Evolutionary conservation across 2,329 filamentous ascomycete genomes (phyloP), one percentile per base, ranked within the genome.

Genomic region (Madurella mycetomatis): DNA sequence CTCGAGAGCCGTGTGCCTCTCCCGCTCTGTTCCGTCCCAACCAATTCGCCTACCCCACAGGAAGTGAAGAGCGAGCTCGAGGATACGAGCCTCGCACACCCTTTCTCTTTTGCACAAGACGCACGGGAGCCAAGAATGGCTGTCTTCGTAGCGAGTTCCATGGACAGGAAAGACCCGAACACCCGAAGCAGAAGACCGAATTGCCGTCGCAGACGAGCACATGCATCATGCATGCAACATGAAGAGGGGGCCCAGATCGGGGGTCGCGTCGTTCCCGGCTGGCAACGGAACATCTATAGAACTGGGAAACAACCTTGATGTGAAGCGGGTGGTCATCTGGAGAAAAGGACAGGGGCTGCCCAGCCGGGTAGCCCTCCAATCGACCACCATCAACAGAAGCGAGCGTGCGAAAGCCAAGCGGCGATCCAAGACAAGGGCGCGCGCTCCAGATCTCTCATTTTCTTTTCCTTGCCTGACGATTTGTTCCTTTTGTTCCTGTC

Each of bases 381-480:
- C 13, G 34, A 11, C 34, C 25, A 25, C 25, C 25, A 25, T 25
- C 25, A 25, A 37, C 9, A 37, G 34, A 11, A 9, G 2, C 13
- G 4, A 15, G 34, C 13, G 13, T 37, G 34, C 9, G 13, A 37
- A 11, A 15, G 4, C 4, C 34, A 15, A 37, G 34, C 13, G 9
- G 13, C 4, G 34, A 15, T 37, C 25, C 34, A 37, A 11, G 34
- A 9, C 9, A 37, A 37, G 34, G 34, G 4, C 34, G 13, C 31
- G 7, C 9, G 9, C 13, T 37, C 16, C 25, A 9, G n/a, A 30
- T 41, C 37, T 39, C 47, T 34, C 25, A 17, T 17, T 31, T 19
- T 19, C 39, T 41, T 40, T 54, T 18, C 41, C 17, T 49, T 54
- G 43, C 34, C 46, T 47, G 41, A 18, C 41, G n/a, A 12, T 17